Evolutionary conservation across 1,284 basidiomycete genomes (phyloP).

Genomic region (Mycena sp.): DNA sequence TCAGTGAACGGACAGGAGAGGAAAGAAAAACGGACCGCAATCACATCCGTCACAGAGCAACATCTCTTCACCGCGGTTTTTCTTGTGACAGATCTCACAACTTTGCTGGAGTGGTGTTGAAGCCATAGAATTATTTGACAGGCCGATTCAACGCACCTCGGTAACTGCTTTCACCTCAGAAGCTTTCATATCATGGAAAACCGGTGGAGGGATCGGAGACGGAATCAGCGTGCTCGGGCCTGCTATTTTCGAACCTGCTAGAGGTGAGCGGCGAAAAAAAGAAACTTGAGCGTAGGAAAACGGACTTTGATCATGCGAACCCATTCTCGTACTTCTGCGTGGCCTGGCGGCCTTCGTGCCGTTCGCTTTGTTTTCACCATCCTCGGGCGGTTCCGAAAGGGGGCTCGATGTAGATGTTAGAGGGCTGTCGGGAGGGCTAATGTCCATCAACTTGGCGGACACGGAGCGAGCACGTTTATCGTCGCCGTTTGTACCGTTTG

Average conservation of each 20-base stretch:
- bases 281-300: slow-evolving; percentile 11
- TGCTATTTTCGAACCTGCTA: slow-evolving; percentile 51
- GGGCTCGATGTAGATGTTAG: slow-evolving; percentile 78
- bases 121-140: slow-evolving; percentile 41
- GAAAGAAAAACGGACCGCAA: slow-evolving; percentile 71
- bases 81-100: slow-evolving; percentile 93
- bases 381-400: slow-evolving; percentile 81
- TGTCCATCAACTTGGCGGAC: slow-evolving; percentile 48
- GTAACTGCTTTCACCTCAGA: slow-evolving; percentile 54
- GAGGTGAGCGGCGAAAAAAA: slow-evolving; percentile 10
- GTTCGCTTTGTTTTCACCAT: slow-evolving; percentile 57
- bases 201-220: slow-evolving; percentile 54
- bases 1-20: slow-evolving; percentile 25
- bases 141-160: slow-evolving; percentile 57
- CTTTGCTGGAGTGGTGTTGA: slow-evolving; percentile 57
- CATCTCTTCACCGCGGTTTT: slow-evolving; percentile 90
- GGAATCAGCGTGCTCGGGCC: slow-evolving; percentile 41
- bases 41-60: slow-evolving; percentile 98
- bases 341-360: slow-evolving; percentile 47
- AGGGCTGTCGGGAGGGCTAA: slow-evolving; percentile 76
- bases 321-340: slow-evolving; percentile 58
- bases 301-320: slow-evolving; percentile 45
- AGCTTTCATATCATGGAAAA: slow-evolving; percentile 57
- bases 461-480: slow-evolving; percentile 52
- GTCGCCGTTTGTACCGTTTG: slow-evolving; percentile 39